Evolutionary conservation across 495 filamentous ascomycete genomes (phyloP).

Genomic region (Letharia lupina): DNA sequence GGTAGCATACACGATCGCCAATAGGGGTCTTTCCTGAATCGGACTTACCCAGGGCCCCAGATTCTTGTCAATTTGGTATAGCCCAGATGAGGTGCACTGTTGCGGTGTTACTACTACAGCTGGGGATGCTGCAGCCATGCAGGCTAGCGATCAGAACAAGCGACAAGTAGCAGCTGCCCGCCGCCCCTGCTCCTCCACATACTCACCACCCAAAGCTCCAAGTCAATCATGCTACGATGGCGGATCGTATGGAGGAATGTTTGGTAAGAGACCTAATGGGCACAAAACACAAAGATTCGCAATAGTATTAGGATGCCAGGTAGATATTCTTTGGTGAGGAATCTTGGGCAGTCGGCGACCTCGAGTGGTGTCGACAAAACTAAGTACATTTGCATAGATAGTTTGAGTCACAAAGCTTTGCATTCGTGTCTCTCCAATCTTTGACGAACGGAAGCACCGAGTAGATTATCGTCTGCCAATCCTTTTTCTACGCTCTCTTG

Average conservation of each 20-base stretch:
- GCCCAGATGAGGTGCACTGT: neutral
- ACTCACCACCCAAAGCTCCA: neutral
- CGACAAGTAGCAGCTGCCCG: neutral
- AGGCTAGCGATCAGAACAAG: neutral
- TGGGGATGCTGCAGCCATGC: neutral
- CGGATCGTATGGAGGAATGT: neutral
- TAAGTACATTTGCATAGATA: too few species aligned
- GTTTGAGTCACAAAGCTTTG: too few species aligned
- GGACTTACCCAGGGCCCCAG: slow-evolving; percentile 1
- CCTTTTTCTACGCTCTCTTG: too few species aligned
- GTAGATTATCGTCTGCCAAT: too few species aligned
- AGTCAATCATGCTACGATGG: neutral
- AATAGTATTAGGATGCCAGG: too few species aligned
- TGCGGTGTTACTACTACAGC: neutral
- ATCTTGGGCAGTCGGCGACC: too few species aligned
- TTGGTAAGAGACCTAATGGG: neutral
- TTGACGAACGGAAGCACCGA: too few species aligned
- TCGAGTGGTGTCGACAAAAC: too few species aligned
- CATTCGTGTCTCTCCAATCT: too few species aligned
- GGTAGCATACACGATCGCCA: neutral
- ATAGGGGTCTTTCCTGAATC: neutral
- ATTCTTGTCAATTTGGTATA: neutral
- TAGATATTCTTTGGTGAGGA: too few species aligned
- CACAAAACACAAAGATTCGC: too few species aligned
- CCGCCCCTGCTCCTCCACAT: neutral